These are phyloP conservation scores for Adansonia madagascariensis DNA, from an alignment of 441 rosid genomes.

Conservation along the genomic window DNA sequence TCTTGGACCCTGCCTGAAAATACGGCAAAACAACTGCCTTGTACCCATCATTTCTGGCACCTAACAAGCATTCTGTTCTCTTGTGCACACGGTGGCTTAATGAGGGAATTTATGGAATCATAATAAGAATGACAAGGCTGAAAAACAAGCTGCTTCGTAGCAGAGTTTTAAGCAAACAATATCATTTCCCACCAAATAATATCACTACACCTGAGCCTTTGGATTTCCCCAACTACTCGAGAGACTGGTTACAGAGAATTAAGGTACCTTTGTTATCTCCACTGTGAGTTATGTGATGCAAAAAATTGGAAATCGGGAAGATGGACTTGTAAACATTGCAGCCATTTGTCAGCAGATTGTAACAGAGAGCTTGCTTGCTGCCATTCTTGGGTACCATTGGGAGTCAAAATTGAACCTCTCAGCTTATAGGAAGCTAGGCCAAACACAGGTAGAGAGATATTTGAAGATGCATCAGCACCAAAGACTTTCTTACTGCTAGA, in stretches of 20 bases:
- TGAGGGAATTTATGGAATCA: constrained; percentile 21
- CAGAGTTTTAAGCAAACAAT: neutral
- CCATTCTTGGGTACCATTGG: constrained; percentile 35
- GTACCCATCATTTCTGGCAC: neutral
- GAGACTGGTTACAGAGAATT: constrained; percentile 11
- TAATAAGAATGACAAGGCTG: constrained; percentile 23
- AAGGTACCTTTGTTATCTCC: constrained; percentile 13
- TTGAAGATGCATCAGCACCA: constrained; percentile 31
- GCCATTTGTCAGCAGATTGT: constrained; percentile 58
- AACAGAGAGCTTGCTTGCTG: constrained; percentile 41
- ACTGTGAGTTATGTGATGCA: constrained; percentile 39
- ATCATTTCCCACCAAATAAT: constrained; percentile 15
- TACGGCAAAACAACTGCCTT: constrained; percentile 1
- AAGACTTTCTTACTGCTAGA: constrained; percentile 28
- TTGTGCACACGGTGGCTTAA: constrained; percentile 9
- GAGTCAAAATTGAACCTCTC: constrained; percentile 42
- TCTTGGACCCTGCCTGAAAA: constrained; percentile 12
- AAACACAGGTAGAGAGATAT: constrained; percentile 38
- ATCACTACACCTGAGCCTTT: constrained; percentile 27
- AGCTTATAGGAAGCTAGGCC: constrained; percentile 50
- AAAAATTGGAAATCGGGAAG: constrained; percentile 66
- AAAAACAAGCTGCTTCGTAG: constrained; percentile 21
- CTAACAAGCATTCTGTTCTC: constrained; percentile 14
- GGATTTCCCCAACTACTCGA: constrained; percentile 25
- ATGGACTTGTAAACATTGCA: constrained; percentile 44